Base-by-base conservation (phyloP, 495 filamentous ascomycete genomes). In the Xeromyces bisporus region DNA sequence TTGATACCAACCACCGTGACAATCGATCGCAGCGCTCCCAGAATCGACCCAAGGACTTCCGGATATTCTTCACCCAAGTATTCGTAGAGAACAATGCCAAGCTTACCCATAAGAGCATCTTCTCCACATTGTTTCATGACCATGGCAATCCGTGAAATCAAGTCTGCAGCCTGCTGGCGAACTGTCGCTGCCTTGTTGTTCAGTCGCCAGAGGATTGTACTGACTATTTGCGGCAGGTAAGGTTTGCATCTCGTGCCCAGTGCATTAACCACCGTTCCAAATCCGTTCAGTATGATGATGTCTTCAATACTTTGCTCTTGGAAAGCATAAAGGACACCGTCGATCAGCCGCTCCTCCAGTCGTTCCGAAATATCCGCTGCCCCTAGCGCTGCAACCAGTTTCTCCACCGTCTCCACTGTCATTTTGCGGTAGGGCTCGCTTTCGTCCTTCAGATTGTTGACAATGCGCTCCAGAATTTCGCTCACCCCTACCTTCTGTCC, bases 11-110 rank as follows among this genome's bases (percentile, higher is more conserved):
- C 86, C 17, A 96, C 91, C 0, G 89, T 93, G 42, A 99, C 91
- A 54, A 99, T 96, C 29, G 82, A 85, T 25, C 91, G 77, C 9
- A 99, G 67, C 20, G 91, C 91, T 36, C 89, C 85, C 18, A 99
- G 67, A 47, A 99, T 99, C 2, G 86, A 94, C 29, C 91, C 91
- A 4, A 99, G 69, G 15, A 96, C 91, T 52, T 99, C 91, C 4
- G 91, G 91, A 45, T 99, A 99, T 51, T 99, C 91, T 60, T 99
- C 91, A 57, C 91, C 91, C 12, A 99, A 70, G 49, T 94, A 96
- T 58, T 99, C 91, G 54, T 96, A 99, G 11, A 99, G 72, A n/a
- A 94, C 85, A 26, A 86, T 67, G 47, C 86, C 82, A 26, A 99
- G 73, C 55, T 96, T 96, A 47, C 80, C 82, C 84, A 96, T 89